These are phyloP conservation scores for Penicillium verhagenii DNA, from an alignment of 495 filamentous ascomycete species.

Conservation along the genomic window DNA sequence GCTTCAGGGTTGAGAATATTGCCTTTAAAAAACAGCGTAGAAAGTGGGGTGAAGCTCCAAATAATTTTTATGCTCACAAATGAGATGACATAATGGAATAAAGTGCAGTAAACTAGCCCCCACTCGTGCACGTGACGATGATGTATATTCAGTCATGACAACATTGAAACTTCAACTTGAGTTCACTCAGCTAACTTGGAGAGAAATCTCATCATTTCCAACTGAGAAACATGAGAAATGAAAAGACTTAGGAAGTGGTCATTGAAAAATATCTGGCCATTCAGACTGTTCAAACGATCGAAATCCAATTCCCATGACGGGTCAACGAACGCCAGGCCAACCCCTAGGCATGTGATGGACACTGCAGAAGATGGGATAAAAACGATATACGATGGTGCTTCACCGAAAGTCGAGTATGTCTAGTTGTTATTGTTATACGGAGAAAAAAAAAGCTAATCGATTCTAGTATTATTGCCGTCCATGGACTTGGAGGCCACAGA, in stretches of 20 bases:
- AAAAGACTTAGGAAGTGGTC: neutral
- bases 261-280: neutral
- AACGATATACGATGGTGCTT: conserved; percentile 1
- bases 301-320: neutral
- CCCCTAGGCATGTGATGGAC: neutral
- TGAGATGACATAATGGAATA: neutral
- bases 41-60: neutral
- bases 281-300: neutral
- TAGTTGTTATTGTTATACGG: no score
- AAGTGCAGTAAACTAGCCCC: no score
- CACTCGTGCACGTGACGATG: neutral
- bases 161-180: no score
- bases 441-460: neutral
- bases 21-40: neutral
- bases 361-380: conserved; percentile 6
- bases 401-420: conserved; percentile 7
- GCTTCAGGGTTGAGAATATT: neutral
- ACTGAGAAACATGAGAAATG: neutral
- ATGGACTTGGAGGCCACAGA: conserved; percentile 29
- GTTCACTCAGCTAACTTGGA: neutral
- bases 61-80: conserved; percentile 2
- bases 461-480: conserved; percentile 27
- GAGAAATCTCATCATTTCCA: neutral
- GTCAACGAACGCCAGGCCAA: no score
- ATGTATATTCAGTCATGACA: neutral